Percentiles rank a stretch among this genome's conserved stretches.
phyloP scores from a whole-genome alignment of 2,329 filamentous ascomycete species.

The Tolypocladium tundrense region DNA sequence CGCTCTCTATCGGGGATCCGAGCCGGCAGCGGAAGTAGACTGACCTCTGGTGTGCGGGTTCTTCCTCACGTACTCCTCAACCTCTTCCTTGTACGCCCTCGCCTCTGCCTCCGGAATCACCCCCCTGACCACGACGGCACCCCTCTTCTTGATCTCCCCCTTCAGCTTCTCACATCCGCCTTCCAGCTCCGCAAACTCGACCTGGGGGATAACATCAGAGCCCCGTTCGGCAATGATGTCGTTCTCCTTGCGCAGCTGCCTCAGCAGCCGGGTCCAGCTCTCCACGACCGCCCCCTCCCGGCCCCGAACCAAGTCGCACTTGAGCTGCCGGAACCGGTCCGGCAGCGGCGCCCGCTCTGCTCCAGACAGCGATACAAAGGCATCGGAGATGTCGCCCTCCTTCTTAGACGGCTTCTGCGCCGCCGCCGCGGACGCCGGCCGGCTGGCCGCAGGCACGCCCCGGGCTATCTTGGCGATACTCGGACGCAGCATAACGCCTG shows the following conservation, averaged over 20 bases:
- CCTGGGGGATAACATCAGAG: slow-evolving; percentile 39
- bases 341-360: slow-evolving; percentile 35
- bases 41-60: slow-evolving; percentile 50
- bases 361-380: slow-evolving; percentile 50
- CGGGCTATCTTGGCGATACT: slow-evolving; percentile 3
- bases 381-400: slow-evolving; percentile 52
- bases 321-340: slow-evolving; percentile 44
- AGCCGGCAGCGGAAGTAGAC: background rate
- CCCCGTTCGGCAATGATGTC: slow-evolving; percentile 33
- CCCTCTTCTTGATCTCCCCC: slow-evolving; percentile 48
- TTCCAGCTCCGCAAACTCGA: slow-evolving; percentile 36
- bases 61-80: slow-evolving; percentile 53
- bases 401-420: slow-evolving; percentile 27
- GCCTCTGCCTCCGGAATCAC: slow-evolving; percentile 56
- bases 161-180: slow-evolving; percentile 22
- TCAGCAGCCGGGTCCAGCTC: slow-evolving; percentile 39
- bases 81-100: slow-evolving; percentile 51
- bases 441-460: slow-evolving; percentile 1
- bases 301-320: slow-evolving; percentile 39
- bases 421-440: slow-evolving; percentile 3
- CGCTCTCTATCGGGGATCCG: background rate
- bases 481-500: slow-evolving; percentile 6
- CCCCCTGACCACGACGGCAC: slow-evolving; percentile 52
- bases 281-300: slow-evolving; percentile 34
- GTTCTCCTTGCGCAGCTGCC: slow-evolving; percentile 34